Conservation (phyloP, 2,329 filamentous ascomycete genomes). For the Paecilomyces dactylethromorphus region DNA sequence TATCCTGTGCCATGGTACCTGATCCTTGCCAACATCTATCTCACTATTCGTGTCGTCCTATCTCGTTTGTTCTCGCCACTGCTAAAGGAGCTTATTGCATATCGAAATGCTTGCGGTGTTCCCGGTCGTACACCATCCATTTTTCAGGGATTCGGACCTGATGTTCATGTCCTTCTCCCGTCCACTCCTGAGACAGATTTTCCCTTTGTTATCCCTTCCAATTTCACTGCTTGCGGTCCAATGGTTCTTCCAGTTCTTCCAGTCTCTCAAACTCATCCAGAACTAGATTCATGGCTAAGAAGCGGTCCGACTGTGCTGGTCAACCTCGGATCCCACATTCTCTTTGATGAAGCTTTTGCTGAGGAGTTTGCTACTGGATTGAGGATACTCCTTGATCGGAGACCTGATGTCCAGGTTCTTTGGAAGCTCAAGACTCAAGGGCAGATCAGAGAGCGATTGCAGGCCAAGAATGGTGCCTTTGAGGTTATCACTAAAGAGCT, state of each 20-base stretch:
- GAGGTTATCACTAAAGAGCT: constrained; percentile 17
- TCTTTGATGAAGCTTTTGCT: constrained; percentile 18
- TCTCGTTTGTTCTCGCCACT: constrained; percentile 11
- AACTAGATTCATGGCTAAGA: constrained; percentile 34
- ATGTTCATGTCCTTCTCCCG: constrained; percentile 10
- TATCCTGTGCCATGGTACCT: constrained; percentile 38
- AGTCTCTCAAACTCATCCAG: constrained; percentile 28
- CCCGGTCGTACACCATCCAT: constrained; percentile 10
- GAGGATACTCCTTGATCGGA: constrained; percentile 23
- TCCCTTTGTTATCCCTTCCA: constrained; percentile 18
- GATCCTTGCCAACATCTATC: constrained; percentile 34
- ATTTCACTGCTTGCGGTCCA: constrained; percentile 33
- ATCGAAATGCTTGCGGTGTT: constrained; percentile 18
- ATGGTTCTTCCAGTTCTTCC: constrained; percentile 28
- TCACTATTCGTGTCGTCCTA: constrained; percentile 21
- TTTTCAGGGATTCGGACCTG: background rate
- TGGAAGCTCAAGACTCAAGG: constrained; percentile 23
- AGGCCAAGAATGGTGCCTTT: constrained; percentile 4
- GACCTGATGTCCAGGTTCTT: constrained; percentile 22
- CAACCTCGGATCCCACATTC: constrained; percentile 37
- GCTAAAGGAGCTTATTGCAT: constrained; percentile 12
- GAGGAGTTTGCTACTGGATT: constrained; percentile 33
- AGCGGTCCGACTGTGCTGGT: constrained; percentile 36
- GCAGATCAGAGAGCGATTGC: background rate
- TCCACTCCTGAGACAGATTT: constrained; percentile 24